Percentiles rank a stretch among this genome's conserved stretches.
Conservation (phyloP, 495 filamentous ascomycete species). For the Penicillium cataractarum region DNA sequence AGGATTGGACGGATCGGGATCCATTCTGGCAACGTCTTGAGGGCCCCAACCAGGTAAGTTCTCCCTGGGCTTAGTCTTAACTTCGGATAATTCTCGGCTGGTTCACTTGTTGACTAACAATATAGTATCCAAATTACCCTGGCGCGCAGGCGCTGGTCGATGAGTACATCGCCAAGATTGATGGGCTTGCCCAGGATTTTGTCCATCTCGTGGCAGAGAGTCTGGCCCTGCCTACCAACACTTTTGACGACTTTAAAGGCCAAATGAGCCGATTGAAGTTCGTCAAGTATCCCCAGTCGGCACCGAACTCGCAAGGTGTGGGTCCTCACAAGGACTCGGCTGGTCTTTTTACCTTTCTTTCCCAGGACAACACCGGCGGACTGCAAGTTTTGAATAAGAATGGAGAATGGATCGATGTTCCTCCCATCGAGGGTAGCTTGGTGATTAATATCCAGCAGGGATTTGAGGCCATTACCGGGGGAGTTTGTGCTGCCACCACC, state of each 20-base stretch:
- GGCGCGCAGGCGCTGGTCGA: conserved; percentile 73
- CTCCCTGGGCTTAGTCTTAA: neutral
- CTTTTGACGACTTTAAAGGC: conserved; percentile 86
- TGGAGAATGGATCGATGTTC: conserved; percentile 53
- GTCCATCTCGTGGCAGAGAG: conserved; percentile 82
- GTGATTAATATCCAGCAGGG: conserved; percentile 77
- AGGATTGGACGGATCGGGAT: conserved; percentile 60
- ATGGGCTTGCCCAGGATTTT: conserved; percentile 69
- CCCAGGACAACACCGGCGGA: conserved; percentile 57
- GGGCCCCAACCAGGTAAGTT: conserved; percentile 39
- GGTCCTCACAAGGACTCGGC: conserved; percentile 90
- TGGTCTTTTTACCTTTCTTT: conserved; percentile 60
- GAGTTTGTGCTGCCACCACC: conserved; percentile 83
- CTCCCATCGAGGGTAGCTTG: conserved; percentile 50
- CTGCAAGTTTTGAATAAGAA: conserved; percentile 55
- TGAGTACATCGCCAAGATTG: conserved; percentile 76
- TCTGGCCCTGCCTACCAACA: conserved; percentile 68
- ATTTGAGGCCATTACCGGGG: conserved; percentile 85
- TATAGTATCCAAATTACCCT: conserved; percentile 59
- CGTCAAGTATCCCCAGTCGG: conserved; percentile 80
- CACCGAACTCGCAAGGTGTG: conserved; percentile 70
- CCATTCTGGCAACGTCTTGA: conserved; percentile 69
- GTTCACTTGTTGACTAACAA: neutral
- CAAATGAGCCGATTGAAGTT: conserved; percentile 90
- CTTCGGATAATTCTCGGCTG: neutral